These are phyloP conservation scores for Gonapodya sp. DNA, from an alignment of 192 early-diverging fungal species.

Conservation along the genomic window DNA sequence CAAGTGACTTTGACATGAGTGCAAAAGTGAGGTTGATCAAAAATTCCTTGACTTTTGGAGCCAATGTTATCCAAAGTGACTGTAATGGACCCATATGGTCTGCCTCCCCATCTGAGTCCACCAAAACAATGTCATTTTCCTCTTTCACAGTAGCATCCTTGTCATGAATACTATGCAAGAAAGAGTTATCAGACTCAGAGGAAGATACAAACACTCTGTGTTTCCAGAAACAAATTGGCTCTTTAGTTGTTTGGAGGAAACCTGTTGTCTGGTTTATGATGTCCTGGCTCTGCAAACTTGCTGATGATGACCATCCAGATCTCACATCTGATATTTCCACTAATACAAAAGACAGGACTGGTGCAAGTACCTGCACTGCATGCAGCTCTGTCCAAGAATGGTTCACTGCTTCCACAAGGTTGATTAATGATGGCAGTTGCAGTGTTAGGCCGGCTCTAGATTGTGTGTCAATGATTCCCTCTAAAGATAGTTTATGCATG, in stretches of 20 bases:
- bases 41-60: not conserved
- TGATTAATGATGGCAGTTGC: not conserved
- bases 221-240: not conserved
- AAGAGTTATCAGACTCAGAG: not conserved
- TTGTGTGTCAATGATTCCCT: not conserved
- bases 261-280: not conserved
- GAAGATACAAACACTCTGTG: not conserved
- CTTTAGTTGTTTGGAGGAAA: not conserved
- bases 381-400: not conserved
- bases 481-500: not conserved
- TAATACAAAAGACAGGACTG: not conserved
- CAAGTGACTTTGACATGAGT: not conserved
- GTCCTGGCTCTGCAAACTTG: not conserved
- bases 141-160: not conserved
- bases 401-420: not conserved
- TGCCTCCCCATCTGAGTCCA: not conserved
- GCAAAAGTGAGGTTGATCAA: not conserved
- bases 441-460: not conserved
- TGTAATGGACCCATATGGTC: not conserved
- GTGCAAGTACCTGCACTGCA: not conserved
- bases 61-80: not conserved
- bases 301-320: not conserved
- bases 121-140: not conserved
- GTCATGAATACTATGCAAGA: not conserved
- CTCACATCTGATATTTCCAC: not conserved